Conservation (phyloP, 2,329 filamentous ascomycete species). For the Botrytis aclada region DNA sequence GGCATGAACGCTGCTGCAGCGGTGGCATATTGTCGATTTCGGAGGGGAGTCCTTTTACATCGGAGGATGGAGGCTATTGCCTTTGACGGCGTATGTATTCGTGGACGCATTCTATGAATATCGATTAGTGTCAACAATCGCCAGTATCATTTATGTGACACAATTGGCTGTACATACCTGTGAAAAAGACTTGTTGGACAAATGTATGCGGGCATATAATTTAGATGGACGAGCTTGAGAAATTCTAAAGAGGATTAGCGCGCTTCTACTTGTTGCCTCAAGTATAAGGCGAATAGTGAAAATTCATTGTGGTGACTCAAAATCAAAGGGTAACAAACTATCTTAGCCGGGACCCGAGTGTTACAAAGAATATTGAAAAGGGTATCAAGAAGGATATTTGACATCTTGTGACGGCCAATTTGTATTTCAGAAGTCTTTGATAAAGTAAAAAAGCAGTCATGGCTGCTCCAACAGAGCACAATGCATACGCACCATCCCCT, state of each 20-base stretch:
- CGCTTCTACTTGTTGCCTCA: background rate
- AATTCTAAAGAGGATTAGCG: slow-evolving; percentile 30
- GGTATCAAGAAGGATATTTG: background rate
- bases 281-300: background rate
- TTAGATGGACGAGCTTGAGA: slow-evolving; percentile 22
- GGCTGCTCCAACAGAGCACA: slow-evolving; percentile 27
- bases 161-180: slow-evolving; percentile 22
- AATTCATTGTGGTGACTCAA: slow-evolving; percentile 11
- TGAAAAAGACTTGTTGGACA: slow-evolving; percentile 14
- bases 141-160: background rate
- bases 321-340: background rate
- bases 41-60: slow-evolving; percentile 39
- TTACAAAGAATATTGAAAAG: slow-evolving; percentile 4
- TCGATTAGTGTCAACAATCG: background rate
- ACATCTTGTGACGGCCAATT: background rate
- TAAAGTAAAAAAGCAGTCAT: slow-evolving; percentile 21
- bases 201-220: background rate
- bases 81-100: slow-evolving; percentile 39
- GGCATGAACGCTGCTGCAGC: slow-evolving; percentile 48
- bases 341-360: background rate
- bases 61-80: slow-evolving; percentile 35
- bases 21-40: slow-evolving; percentile 48
- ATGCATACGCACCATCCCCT: slow-evolving; percentile 22
- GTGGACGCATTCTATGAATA: slow-evolving; percentile 49
- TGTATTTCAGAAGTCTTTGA: background rate